Conservation (phyloP, 2,329 filamentous ascomycete genomes). For the Hymenoscyphus fructigenus region DNA sequence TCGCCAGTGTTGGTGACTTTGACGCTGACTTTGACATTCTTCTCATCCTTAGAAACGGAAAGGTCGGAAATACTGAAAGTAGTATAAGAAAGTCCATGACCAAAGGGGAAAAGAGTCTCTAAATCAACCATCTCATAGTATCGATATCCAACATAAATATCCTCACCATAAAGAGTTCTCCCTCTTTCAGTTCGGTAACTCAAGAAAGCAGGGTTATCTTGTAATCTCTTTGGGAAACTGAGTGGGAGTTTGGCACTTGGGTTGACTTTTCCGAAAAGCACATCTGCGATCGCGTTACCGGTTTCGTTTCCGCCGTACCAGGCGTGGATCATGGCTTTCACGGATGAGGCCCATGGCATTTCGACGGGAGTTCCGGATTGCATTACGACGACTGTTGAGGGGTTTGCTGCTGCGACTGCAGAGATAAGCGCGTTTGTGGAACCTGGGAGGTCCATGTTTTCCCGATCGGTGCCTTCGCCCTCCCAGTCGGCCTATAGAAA, state of each 20-base stretch:
- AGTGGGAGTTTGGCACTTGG: slow-evolving; percentile 74
- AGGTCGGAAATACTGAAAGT: slow-evolving; percentile 59
- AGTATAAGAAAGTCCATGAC: slow-evolving; percentile 77
- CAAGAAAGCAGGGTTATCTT: slow-evolving; percentile 74
- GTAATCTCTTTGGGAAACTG: slow-evolving; percentile 65
- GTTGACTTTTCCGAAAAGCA: slow-evolving; percentile 72
- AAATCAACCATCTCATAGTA: slow-evolving; percentile 73
- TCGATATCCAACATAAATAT: slow-evolving; percentile 77
- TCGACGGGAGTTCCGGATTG: slow-evolving; percentile 74
- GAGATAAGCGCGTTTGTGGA: slow-evolving; percentile 68
- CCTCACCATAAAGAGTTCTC: slow-evolving; percentile 74
- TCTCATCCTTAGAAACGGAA: slow-evolving; percentile 42
- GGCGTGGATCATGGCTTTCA: slow-evolving; percentile 64
- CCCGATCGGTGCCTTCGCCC: slow-evolving; percentile 74
- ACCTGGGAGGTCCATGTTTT: slow-evolving; percentile 74
- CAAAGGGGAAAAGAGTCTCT: slow-evolving; percentile 71
- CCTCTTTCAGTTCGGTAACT: slow-evolving; percentile 72
- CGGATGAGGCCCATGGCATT: slow-evolving; percentile 65
- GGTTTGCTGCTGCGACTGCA: slow-evolving; percentile 64
- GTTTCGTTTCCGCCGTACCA: slow-evolving; percentile 90
- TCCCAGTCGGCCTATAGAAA: slow-evolving; percentile 64
- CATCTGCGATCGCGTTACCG: slow-evolving; percentile 76
- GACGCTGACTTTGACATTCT: slow-evolving; percentile 47
- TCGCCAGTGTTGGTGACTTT: slow-evolving; percentile 64
- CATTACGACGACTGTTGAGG: slow-evolving; percentile 70